Percentiles rank a stretch among this genome's conserved stretches.
phyloP scores from a whole-genome alignment of 1,284 basidiomycete genomes.

The Vanrija pseudolonga region DNA sequence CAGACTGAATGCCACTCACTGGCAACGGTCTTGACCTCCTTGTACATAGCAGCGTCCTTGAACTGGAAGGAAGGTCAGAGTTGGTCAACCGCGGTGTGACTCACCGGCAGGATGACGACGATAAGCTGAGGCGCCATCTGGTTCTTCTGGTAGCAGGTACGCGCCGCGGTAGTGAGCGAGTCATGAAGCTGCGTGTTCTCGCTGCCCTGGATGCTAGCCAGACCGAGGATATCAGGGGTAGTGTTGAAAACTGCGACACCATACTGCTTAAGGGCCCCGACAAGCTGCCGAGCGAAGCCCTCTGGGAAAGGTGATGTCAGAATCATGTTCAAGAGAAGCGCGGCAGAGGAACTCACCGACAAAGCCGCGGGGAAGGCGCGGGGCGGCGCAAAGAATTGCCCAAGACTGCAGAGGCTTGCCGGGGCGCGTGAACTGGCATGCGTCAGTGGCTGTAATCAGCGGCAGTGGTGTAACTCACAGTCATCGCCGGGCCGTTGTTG shows the following conservation, averaged over 20 bases:
- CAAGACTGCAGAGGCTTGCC: slow-evolving; percentile 45
- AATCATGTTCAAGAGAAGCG: too few relatives aligned
- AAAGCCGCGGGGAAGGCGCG: slow-evolving; percentile 13
- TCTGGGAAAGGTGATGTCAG: too few relatives aligned
- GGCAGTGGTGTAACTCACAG: slow-evolving; percentile 4
- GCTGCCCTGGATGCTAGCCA: slow-evolving; percentile 7
- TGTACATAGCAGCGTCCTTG: slow-evolving; percentile 46
- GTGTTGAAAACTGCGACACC: slow-evolving; percentile 29
- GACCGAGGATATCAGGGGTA: slow-evolving; percentile 19
- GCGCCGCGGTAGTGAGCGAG: slow-evolving; percentile 25
- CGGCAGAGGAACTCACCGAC: slow-evolving; percentile 12
- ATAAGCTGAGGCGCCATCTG: slow-evolving; percentile 44
- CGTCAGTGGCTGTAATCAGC: slow-evolving; percentile 2
- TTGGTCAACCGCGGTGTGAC: slow-evolving; percentile 5
- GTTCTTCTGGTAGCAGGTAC: slow-evolving; percentile 27
- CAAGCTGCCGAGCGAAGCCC: too few relatives aligned
- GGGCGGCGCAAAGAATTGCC: slow-evolving; percentile 13
- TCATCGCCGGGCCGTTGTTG: too few relatives aligned
- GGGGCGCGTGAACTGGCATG: slow-evolving; percentile 36
- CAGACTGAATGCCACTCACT: slow-evolving; percentile 4
- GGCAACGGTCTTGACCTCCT: slow-evolving; percentile 47
- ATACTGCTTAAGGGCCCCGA: not conserved
- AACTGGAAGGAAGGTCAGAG: slow-evolving; percentile 9
- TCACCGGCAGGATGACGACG: slow-evolving; percentile 41
- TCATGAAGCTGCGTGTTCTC: not conserved